Base-by-base conservation (phyloP, 1,139 yeast species). In the Taphrina betulina region DNA sequence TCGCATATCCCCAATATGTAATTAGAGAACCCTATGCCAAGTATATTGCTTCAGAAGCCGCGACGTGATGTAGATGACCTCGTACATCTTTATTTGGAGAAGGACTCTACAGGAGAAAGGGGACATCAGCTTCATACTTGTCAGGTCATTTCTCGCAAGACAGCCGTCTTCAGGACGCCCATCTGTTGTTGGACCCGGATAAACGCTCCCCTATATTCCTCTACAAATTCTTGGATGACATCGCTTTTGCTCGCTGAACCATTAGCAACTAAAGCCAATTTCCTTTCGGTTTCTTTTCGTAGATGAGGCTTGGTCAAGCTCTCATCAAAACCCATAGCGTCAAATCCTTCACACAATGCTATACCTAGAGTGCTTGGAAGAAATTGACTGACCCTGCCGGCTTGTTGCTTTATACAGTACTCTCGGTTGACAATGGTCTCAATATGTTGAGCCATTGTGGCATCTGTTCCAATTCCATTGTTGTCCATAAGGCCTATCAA, bases 381-480 rank as follows among this genome's bases (percentile, higher is more conserved):
- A 20, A 92, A 68, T 23, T 64, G 64, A 37, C 61, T 59, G 26
- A 50, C 58, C 14, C 63, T 62, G 23, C 60, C 52, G 24, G 53
- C 53, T 52, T 60, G 19, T 35, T 60, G 61, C 62, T 83, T 82
- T 14, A 72, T 71, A 2, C 86, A 80, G 65, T 90, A 94, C 29
- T 81, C 80, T 56, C 98, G 71, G 8, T 69, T 68, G 23, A 78
- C 71, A 44, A 94, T 82, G 66, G 86, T 90, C 60, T 85, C 90
- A 35, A 94, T 92, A 69, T 94, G 99, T 42, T 92, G 98, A 0
- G 98, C 98, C 72, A 94, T 94, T 0, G 99, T 94, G 1, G 99
- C 98, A 72, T 94, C 99, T 0, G 99, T 94, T 0, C 99, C 99
- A 48, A 94, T 94, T 0, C 97, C 97, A 70, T 94, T 94, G 4